Evolutionary conservation across 2,329 filamentous ascomycete genomes (phyloP).

Genomic region (Hypoxylon sp.): DNA sequence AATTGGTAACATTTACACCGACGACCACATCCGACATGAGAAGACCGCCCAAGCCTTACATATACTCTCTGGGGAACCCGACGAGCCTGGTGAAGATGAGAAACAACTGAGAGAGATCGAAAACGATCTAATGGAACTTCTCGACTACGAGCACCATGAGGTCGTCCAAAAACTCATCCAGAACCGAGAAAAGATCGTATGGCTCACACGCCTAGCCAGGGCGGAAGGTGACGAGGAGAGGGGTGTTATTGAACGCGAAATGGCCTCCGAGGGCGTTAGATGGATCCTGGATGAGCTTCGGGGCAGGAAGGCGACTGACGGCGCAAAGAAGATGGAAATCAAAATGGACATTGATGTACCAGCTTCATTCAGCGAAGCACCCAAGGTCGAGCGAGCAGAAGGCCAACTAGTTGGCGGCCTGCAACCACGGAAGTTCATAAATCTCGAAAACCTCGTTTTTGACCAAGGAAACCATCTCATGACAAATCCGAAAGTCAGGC

Average conservation of each 20-base stretch:
- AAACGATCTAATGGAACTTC: constrained; percentile 97
- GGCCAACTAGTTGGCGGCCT: constrained; percentile 81
- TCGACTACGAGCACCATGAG: constrained; percentile 96
- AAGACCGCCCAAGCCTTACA: constrained; percentile 87
- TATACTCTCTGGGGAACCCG: constrained; percentile 79
- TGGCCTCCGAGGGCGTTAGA: constrained; percentile 86
- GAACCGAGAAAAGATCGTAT: constrained; percentile 93
- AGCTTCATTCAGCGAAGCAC: constrained; percentile 60
- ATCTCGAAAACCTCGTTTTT: constrained; percentile 94
- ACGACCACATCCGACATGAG: constrained; percentile 91
- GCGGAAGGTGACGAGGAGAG: constrained; percentile 82
- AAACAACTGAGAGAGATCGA: constrained; percentile 91
- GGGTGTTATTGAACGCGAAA: constrained; percentile 83
- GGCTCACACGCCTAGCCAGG: constrained; percentile 87
- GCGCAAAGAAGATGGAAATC: constrained; percentile 79
- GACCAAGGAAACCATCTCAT: constrained; percentile 98
- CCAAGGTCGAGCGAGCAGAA: constrained; percentile 66
- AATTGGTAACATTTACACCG: constrained; percentile 85
- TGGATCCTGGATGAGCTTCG: constrained; percentile 88
- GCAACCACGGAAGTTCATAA: constrained; percentile 86
- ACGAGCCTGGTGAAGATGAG: constrained; percentile 77
- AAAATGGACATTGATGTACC: constrained; percentile 94
- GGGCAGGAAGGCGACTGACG: constrained; percentile 71
- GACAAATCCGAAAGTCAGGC: constrained; percentile 96
- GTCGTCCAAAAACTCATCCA: constrained; percentile 89